Evolutionary conservation across 2,329 filamentous ascomycete genomes (phyloP).

Genomic region (Xylariaceae sp.): DNA sequence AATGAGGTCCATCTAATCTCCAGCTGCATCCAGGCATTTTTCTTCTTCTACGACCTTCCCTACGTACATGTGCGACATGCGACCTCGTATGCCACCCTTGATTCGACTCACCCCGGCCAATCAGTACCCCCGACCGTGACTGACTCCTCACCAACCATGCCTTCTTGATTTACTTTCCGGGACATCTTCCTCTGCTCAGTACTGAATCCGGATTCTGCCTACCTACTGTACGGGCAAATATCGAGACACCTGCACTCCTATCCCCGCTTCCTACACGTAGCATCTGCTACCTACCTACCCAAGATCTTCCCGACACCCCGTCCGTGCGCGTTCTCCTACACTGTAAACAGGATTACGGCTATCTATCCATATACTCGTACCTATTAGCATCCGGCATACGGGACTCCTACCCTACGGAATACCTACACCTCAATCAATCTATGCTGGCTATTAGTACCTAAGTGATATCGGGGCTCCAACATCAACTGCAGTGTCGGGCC

Average conservation of each 20-base stretch:
- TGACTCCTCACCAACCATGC: constrained; percentile 27
- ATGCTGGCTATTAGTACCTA: not conserved
- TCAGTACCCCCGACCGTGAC: constrained; percentile 18
- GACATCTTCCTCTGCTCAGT: too few relatives aligned
- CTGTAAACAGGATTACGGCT: constrained; percentile 11
- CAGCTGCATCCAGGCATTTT: constrained; percentile 15
- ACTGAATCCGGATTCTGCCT: too few relatives aligned
- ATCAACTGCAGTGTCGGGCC: not conserved
- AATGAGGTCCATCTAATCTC: constrained; percentile 8
- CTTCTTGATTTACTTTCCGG: constrained; percentile 8
- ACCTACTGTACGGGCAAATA: constrained; percentile 4
- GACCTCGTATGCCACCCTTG: constrained; percentile 7
- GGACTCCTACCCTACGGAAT: too few relatives aligned
- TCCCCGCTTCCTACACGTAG: not conserved
- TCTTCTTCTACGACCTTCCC: constrained; percentile 1
- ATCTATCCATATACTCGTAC: constrained; percentile 4
- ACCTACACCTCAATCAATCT: too few relatives aligned
- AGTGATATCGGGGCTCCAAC: not conserved
- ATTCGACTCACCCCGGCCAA: constrained; percentile 17
- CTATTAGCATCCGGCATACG: not conserved
- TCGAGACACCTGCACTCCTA: not conserved
- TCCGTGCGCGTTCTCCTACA: not conserved
- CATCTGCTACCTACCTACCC: constrained; percentile 4
- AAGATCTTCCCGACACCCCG: constrained; percentile 12
- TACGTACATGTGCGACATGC: not conserved